Base-by-base conservation (phyloP, 164 flowering plant species). In the Macadamia tetraphylla region DNA sequence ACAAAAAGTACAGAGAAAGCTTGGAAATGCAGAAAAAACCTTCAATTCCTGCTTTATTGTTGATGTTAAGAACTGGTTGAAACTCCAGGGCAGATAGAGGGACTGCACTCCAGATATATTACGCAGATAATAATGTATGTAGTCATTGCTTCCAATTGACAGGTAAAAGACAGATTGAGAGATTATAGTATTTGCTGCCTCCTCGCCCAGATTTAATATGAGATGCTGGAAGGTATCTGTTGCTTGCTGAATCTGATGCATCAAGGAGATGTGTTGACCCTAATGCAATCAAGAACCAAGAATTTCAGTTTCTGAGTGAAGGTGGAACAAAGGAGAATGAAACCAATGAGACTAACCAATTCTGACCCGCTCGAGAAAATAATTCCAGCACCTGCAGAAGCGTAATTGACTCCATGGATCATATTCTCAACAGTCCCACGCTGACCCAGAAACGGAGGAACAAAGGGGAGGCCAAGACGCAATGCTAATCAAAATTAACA, bases 331-430 rank as follows among this genome's bases (percentile, higher is more conserved):
- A 5, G 40, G 5, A 35, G 40, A 35, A 2, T 35, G 30, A 53
- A 62, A 42, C 12, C 5, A 44, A 44, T 60, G 11, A n/a, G 60
- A 29, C 63, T 15, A 84, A 94, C 98, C 89, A 94, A 73, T 74
- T 91, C 97, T 9, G 96, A 85, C 0, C 95, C 97, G 59, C 96
- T 94, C 3, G 92, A 74, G 78, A 84, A 86, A 49, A 91, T 83
- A 52, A 94, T 84, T 69, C 98, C 98, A 67, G 96, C 93, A 60
- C 85, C 94, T 29, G 97, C 96, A 58, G 98, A 90, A 64, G 98
- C 98, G 62, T 83, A 94, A 74, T 94, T 94, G 56, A 94, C 88
- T 42, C 98, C 98, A 23, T 71, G 95, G 57, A 86, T 78, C 89
- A 91, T 83, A 65, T 79, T 88, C 56, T 85, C 82, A 13, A 88